These are phyloP conservation scores for Galeopsis tetrahit DNA, from an alignment of 257 asterid genomes.

Conservation along the genomic window DNA sequence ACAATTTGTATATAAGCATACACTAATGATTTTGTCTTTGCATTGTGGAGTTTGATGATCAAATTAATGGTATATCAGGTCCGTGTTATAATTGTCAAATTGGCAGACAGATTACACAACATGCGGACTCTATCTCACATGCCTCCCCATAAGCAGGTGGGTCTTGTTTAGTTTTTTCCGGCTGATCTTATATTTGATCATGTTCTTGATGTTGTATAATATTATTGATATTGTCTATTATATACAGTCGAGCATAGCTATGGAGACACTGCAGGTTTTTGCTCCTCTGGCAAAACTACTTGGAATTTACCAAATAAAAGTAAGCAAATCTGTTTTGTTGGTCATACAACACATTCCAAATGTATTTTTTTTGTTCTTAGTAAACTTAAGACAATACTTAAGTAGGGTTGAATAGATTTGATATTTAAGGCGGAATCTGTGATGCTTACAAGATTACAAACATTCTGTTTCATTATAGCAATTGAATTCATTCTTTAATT, in stretches of 20 bases:
- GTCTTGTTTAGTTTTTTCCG: constrained; percentile 30
- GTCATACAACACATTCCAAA: background rate
- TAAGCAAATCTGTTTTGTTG: constrained; percentile 30
- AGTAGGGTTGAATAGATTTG: background rate
- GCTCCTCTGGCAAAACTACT: constrained; percentile 94
- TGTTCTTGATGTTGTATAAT: constrained; percentile 25
- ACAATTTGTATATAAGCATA: background rate
- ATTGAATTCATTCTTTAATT: background rate
- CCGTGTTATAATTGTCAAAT: constrained; percentile 90
- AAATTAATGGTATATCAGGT: constrained; percentile 55
- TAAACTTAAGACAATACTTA: constrained; percentile 16
- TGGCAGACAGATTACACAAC: constrained; percentile 95
- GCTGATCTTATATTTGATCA: constrained; percentile 24
- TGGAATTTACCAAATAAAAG: constrained; percentile 96
- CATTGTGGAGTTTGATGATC: constrained; percentile 31
- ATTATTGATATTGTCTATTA: constrained; percentile 26
- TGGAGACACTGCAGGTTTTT: constrained; percentile 91
- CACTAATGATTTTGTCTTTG: constrained; percentile 24
- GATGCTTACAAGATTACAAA: background rate
- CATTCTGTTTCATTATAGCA: background rate
- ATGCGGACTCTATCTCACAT: constrained; percentile 96
- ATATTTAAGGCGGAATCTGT: background rate
- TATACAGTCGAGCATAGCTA: constrained; percentile 84
- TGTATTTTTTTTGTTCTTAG: constrained; percentile 2
- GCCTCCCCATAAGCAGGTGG: constrained; percentile 98